A percentile compares a stretch with the other conserved stretches of the same genome.
These are phyloP conservation scores for Alnus glutinosa DNA, from an alignment of 306 rosid species.

Conservation along the genomic window DNA sequence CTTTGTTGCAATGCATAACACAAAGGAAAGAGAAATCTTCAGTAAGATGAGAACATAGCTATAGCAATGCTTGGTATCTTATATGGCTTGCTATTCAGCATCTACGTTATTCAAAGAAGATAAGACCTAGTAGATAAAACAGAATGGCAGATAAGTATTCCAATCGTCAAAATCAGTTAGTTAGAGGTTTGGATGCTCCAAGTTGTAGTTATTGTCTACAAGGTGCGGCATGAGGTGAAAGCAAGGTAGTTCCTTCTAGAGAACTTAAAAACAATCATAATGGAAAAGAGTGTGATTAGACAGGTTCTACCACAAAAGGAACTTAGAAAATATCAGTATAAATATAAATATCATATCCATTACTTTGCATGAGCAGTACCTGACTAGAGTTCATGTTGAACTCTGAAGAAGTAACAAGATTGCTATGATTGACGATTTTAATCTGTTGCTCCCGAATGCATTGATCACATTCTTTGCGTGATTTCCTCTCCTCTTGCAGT, in stretches of 20 bases:
- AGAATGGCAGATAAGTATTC: not conserved
- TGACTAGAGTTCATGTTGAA: constrained; percentile 47
- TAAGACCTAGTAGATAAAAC: not conserved
- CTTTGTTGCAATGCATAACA: not conserved
- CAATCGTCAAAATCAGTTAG: not conserved
- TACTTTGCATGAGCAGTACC: constrained; percentile 44
- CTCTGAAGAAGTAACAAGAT: constrained; percentile 50
- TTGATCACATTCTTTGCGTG: constrained; percentile 54
- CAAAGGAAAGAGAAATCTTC: not conserved
- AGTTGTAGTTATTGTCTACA: not conserved
- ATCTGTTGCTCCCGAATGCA: constrained; percentile 62
- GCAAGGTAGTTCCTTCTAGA: not conserved
- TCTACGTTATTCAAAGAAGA: not conserved
- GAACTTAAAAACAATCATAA: not conserved
- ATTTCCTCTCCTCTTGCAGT: constrained; percentile 82
- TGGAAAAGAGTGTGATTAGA: not conserved
- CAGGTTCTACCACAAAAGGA: not conserved
- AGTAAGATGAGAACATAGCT: not conserved
- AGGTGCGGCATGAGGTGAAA: not conserved
- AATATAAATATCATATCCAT: not conserved
- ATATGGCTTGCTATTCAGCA: not conserved
- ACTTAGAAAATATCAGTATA: not conserved
- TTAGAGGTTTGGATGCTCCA: not conserved
- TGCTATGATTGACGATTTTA: constrained; percentile 57
- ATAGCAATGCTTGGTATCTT: not conserved